Base-by-base conservation (phyloP, 495 filamentous ascomycete species). In the Xeromyces bisporus region DNA sequence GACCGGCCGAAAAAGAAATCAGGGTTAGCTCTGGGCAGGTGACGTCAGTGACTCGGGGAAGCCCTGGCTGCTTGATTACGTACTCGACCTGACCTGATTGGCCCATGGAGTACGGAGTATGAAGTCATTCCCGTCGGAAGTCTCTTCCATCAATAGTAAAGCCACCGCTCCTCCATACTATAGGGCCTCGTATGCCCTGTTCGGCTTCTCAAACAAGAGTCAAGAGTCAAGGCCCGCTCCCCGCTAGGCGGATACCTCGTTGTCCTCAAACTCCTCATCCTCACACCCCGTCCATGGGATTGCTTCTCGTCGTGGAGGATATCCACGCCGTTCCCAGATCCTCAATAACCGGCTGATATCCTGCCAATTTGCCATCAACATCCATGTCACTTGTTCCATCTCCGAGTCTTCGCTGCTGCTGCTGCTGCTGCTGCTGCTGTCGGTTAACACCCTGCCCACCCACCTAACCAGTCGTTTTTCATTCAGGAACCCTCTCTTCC, bases 311-410 rank as follows among this genome's bases (percentile, higher is more conserved):
- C 18, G 18, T 16, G 17, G 3, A n/a, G 29, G 35, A 23, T 31
- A 36, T 26, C 15, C 34, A 23, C 21, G 6, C 15, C 35, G 34
- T 15, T 38, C 39, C 53, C 47, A 57, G 5, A 39, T 23, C 16
- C 44, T 41, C 30, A 62, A 28, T 16, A 53, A 50, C 9, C 48
- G 48, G 27, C 46, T 52, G 10, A 62, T 35, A 2, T 28, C 31
- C 3, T 36, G 43, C 58, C 58, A 62, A 27, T 53, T 41, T 6
- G 39, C 44, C 16, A 62, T 27, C 29, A 62, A 30, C 36, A 60
- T 40, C 15, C 15, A 29, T 24, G 43, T 45, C 21, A 62, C 52
- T 14, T n/a, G n/a, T 13, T 55, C 50, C n/a, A 54, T 37, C 35
- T 58, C 48, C 16, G 6, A 20, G 11, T 31, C 23, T 36, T 44